These are phyloP conservation scores for Haplographium delicatum DNA, from an alignment of 495 filamentous ascomycete species.

Conservation along the genomic window DNA sequence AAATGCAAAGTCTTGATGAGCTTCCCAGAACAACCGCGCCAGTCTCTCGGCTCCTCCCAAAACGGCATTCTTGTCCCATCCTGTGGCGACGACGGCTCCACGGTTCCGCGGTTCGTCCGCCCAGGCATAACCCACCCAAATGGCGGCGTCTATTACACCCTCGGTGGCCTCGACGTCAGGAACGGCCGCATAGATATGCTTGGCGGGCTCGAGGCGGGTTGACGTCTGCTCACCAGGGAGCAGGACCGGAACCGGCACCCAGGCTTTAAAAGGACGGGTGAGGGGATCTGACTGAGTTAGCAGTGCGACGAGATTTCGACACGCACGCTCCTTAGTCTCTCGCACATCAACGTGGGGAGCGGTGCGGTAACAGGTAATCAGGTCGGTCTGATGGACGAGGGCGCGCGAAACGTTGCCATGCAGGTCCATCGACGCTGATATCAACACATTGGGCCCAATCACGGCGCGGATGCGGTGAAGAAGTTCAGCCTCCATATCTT, in stretches of 20 bases:
- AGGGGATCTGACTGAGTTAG: constrained; percentile 19
- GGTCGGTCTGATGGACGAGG: constrained; percentile 44
- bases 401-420: constrained; percentile 52
- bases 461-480: constrained; percentile 42
- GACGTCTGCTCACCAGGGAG: constrained; percentile 55
- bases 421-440: constrained; percentile 53
- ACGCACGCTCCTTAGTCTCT: constrained; percentile 51
- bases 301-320: constrained; percentile 44
- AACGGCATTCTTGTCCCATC: constrained; percentile 39
- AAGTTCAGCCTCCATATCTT: constrained; percentile 48
- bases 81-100: constrained; percentile 47
- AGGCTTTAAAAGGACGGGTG: constrained; percentile 47
- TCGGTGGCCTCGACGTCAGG: constrained; percentile 36
- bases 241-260: constrained; percentile 49
- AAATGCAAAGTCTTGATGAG: constrained; percentile 43
- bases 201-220: constrained; percentile 49
- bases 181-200: constrained; percentile 46
- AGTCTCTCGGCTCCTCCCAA: constrained; percentile 37
- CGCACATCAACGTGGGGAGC: constrained; percentile 47
- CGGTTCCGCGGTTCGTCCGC: constrained; percentile 54
- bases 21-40: constrained; percentile 46
- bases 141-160: constrained; percentile 47
- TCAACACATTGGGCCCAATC: constrained; percentile 43
- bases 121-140: constrained; percentile 59
- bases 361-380: constrained; percentile 53